These are phyloP conservation scores for Malassezia sympodialis DNA, from an alignment of 1,284 basidiomycete genomes.

Conservation along the genomic window DNA sequence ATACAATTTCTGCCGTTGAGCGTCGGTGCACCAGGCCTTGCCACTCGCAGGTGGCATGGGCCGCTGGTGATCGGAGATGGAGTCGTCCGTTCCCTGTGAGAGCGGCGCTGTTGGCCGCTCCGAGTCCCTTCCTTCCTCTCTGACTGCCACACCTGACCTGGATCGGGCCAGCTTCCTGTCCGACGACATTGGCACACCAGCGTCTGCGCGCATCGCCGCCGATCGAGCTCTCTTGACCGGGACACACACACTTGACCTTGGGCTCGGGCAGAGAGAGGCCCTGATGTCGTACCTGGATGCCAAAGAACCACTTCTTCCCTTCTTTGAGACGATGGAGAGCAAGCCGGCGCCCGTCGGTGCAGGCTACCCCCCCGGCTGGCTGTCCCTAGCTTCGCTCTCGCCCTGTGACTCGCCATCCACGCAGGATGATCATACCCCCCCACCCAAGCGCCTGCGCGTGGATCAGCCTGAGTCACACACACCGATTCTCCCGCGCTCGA, in stretches of 20 bases:
- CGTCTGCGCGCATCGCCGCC: background rate
- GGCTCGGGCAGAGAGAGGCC: background rate
- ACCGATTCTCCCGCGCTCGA: background rate
- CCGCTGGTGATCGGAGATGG: background rate
- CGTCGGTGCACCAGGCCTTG: background rate
- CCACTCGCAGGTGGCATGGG: background rate
- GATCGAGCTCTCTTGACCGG: background rate
- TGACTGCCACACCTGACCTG: background rate
- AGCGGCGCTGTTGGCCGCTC: background rate
- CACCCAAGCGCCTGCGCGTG: background rate
- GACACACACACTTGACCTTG: background rate
- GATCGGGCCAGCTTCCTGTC: background rate
- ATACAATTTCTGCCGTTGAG: background rate
- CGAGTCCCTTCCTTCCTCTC: background rate
- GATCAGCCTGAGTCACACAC: background rate
- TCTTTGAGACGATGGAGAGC: background rate
- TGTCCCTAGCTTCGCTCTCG: background rate
- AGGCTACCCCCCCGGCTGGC: background rate
- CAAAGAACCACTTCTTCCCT: background rate
- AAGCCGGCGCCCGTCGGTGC: background rate
- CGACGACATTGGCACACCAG: background rate
- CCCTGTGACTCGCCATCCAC: background rate
- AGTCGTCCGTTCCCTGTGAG: background rate
- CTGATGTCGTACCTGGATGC: background rate
- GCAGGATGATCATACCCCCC: background rate